Base-by-base conservation (phyloP, 2,329 filamentous ascomycete genomes). In the Hysterium pulicare region DNA sequence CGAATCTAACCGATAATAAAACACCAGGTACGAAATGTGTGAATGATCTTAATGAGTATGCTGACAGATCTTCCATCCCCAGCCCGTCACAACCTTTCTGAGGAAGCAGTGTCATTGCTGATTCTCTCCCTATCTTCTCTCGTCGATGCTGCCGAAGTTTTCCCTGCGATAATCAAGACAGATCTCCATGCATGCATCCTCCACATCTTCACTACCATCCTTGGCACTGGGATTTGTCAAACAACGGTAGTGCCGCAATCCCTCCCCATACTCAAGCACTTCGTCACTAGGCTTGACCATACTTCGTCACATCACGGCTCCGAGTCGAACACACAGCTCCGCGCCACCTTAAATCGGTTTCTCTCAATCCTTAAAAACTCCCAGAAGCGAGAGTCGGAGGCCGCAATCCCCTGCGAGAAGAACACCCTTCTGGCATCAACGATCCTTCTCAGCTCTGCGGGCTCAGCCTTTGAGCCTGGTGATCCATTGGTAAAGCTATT, bases 141-240 rank as follows among this genome's bases (percentile, higher is more conserved):
- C 2, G 93, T 97, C 3, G 89, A 97, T 59, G 90, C 93, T 1
- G 90, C 93, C 5, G 88, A 94, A 48, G 90, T 97, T 13, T 98
- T 98, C 69, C 94, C 94, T 0, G 83, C 87, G 2, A 90, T 98
- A 56, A 98, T 98, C 72, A 93, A 93, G 62, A 91, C 90, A 8
- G 93, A 98, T 64, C 77, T 98, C 5, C 90, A 97, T 61, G 91
- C 93, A 30, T 97, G 91, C 59, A 95, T 97, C 53, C 80, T 98
- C 38, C 90, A 98, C 71, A 95, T 97, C 42, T 96, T 97, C 61
- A 86, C 88, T 41, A 95, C 90, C 0, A 93, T 95, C 44, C 78
- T 98, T 10, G 86, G 87, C 11, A 96, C 90, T 1, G 85, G 87
- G 0, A 77, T 82, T 9, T 97, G 91, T 59, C 94, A 98, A 68